These are phyloP conservation scores for Ganoderma meredithae DNA, from an alignment of 1,284 basidiomycete genomes.

Conservation along the genomic window DNA sequence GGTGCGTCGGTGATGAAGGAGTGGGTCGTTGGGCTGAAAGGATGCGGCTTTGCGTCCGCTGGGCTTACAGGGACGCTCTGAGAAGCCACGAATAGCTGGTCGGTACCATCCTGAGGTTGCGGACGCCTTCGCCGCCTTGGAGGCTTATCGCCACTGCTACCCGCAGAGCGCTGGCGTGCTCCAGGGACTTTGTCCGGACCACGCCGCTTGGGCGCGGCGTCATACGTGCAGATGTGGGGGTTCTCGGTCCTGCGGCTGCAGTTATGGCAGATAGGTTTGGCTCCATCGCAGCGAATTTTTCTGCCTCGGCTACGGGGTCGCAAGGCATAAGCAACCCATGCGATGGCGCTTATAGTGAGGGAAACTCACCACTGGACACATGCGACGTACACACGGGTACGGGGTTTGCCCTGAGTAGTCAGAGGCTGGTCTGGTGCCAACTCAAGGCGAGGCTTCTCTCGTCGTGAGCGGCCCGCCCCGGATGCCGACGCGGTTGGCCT, in stretches of 20 bases:
- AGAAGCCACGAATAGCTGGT: conserved; percentile 21
- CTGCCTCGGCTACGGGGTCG: conserved; percentile 63
- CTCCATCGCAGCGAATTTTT: conserved; percentile 84
- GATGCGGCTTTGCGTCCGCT: conserved; percentile 21
- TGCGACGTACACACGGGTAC: conserved; percentile 78
- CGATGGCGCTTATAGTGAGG: neutral
- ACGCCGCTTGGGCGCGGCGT: conserved; percentile 72
- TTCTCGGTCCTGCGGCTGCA: conserved; percentile 56
- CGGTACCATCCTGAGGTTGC: conserved; percentile 23
- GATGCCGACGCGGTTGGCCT: conserved; percentile 11
- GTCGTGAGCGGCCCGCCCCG: conserved; percentile 44
- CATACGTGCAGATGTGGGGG: conserved; percentile 53
- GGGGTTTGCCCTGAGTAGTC: conserved; percentile 76
- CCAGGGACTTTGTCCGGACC: conserved; percentile 80
- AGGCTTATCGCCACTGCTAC: conserved; percentile 34
- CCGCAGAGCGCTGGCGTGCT: conserved; percentile 63
- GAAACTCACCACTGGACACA: conserved; percentile 72
- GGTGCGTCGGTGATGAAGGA: conserved; percentile 17
- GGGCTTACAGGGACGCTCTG: conserved; percentile 31
- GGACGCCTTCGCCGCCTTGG: conserved; percentile 37
- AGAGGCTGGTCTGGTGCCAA: conserved; percentile 75
- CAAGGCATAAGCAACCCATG: conserved; percentile 12
- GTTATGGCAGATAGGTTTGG: conserved; percentile 76
- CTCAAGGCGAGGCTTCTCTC: conserved; percentile 67
- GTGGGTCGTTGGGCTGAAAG: conserved; percentile 24